phyloP scores from a whole-genome alignment of 805 yeast genomes.

The Saturnispora galanensis region DNA sequence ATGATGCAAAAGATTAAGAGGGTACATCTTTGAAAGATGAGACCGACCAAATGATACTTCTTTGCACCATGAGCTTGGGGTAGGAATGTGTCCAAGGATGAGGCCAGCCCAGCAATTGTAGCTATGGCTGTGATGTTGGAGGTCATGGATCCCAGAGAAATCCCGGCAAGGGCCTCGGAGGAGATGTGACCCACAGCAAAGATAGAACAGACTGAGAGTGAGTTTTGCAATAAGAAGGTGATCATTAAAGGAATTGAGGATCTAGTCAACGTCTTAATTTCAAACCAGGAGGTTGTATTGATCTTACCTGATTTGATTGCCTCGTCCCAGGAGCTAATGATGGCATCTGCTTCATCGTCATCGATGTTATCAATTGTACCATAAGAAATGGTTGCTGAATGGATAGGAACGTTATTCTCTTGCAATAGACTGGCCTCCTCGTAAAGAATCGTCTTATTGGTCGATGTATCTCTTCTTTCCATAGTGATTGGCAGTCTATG shows the following conservation, averaged over 20 bases:
- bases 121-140: slow-evolving; percentile 71
- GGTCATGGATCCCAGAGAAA: slow-evolving; percentile 66
- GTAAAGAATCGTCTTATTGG: slow-evolving; percentile 10
- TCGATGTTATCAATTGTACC: slow-evolving; percentile 1
- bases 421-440: slow-evolving; percentile 25
- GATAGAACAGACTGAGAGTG: slow-evolving; percentile 66
- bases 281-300: slow-evolving; percentile 32
- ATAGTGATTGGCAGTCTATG: neutral
- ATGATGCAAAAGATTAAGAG: slow-evolving; percentile 40
- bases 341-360: slow-evolving; percentile 16
- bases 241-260: slow-evolving; percentile 50
- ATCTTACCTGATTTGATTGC: slow-evolving; percentile 32
- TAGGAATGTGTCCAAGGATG: slow-evolving; percentile 67
- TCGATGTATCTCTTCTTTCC: slow-evolving; percentile 5
- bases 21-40: slow-evolving; percentile 59
- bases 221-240: slow-evolving; percentile 62
- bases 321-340: slow-evolving; percentile 26
- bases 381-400: slow-evolving; percentile 7
- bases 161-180: slow-evolving; percentile 62
- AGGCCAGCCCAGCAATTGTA: slow-evolving; percentile 67
- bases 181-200: slow-evolving; percentile 72
- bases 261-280: slow-evolving; percentile 29
- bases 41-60: slow-evolving; percentile 55
- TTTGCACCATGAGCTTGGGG: slow-evolving; percentile 71
- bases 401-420: slow-evolving; percentile 22